Evolutionary conservation across 1,284 basidiomycete species (phyloP).

Genomic region (Leucoagaricus sp.): DNA sequence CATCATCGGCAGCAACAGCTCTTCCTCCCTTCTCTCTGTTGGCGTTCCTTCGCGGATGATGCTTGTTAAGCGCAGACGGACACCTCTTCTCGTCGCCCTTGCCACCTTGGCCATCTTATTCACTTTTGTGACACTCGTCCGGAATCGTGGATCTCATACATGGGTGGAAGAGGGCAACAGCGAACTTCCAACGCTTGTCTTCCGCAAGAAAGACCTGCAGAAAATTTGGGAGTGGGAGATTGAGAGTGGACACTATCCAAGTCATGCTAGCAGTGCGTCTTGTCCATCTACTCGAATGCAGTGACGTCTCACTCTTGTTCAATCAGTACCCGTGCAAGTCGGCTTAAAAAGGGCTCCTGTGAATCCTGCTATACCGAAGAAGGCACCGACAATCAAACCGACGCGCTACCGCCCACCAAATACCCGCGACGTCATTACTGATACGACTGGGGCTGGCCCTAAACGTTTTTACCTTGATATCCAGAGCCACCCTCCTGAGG

Average conservation of each 20-base stretch:
- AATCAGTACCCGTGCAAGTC: constrained; percentile 55
- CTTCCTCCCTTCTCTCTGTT: not conserved
- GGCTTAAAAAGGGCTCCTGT: constrained; percentile 45
- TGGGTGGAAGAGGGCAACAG: constrained; percentile 46
- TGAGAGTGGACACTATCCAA: constrained; percentile 73
- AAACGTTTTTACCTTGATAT: constrained; percentile 63
- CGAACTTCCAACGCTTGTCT: constrained; percentile 65
- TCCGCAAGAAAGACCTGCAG: constrained; percentile 60
- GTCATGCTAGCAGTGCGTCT: constrained; percentile 53
- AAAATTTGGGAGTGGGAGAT: constrained; percentile 83
- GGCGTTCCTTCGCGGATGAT: constrained; percentile 34
- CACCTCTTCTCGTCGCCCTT: constrained; percentile 37
- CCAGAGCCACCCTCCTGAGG: constrained; percentile 46
- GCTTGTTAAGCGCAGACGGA: constrained; percentile 43
- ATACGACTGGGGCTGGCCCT: constrained; percentile 53
- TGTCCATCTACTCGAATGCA: not conserved
- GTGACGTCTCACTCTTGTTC: not conserved
- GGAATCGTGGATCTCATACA: constrained; percentile 37
- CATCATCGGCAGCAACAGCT: not conserved
- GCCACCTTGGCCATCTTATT: constrained; percentile 43
- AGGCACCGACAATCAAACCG: constrained; percentile 32
- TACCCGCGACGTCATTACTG: constrained; percentile 34
- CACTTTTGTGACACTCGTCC: constrained; percentile 44
- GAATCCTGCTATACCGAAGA: constrained; percentile 57
- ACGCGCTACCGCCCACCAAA: constrained; percentile 36